Conservation (phyloP, 192 early-diverging fungal genomes). For the Coemansia sp. region DNA sequence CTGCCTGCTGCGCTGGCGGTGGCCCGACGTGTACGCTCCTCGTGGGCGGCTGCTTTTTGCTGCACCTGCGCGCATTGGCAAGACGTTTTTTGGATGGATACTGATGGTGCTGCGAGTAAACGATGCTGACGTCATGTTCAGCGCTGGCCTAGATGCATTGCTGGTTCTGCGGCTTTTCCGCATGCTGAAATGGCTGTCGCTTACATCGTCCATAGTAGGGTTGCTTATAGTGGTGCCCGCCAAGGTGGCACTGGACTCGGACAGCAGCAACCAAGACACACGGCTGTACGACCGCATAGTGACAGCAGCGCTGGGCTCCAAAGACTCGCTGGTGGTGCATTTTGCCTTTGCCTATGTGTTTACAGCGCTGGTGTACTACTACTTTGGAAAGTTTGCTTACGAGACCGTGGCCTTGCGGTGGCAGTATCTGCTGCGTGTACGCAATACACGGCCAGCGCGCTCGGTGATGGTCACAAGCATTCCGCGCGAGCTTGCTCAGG, state of each 20-base stretch:
- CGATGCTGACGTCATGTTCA: slow-evolving; percentile 51
- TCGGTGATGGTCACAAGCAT: slow-evolving; percentile 70
- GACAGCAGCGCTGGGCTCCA: slow-evolving; percentile 36
- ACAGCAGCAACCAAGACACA: not conserved
- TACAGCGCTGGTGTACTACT: slow-evolving; percentile 50
- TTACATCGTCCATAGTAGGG: slow-evolving; percentile 25
- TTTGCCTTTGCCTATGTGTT: slow-evolving; percentile 54
- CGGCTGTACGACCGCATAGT: slow-evolving; percentile 20
- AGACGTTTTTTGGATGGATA: slow-evolving; percentile 49
- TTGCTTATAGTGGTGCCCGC: slow-evolving; percentile 38
- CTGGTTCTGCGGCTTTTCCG: slow-evolving; percentile 52
- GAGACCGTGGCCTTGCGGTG: slow-evolving; percentile 52
- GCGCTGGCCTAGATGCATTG: slow-evolving; percentile 47
- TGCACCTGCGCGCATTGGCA: slow-evolving; percentile 45
- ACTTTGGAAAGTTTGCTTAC: slow-evolving; percentile 49
- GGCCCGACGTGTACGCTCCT: slow-evolving; percentile 55
- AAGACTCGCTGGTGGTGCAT: slow-evolving; percentile 41
- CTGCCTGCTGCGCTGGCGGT: slow-evolving; percentile 54
- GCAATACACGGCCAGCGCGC: slow-evolving; percentile 53
- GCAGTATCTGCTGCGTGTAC: slow-evolving; percentile 51
- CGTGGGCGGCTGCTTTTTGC: slow-evolving; percentile 46
- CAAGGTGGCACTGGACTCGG: slow-evolving; percentile 32
- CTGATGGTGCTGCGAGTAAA: slow-evolving; percentile 37
- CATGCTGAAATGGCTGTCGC: slow-evolving; percentile 37
- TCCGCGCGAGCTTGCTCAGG: slow-evolving; percentile 56